phyloP scores from a whole-genome alignment of 78 protist species.

The Parvularia atlantis region DNA sequence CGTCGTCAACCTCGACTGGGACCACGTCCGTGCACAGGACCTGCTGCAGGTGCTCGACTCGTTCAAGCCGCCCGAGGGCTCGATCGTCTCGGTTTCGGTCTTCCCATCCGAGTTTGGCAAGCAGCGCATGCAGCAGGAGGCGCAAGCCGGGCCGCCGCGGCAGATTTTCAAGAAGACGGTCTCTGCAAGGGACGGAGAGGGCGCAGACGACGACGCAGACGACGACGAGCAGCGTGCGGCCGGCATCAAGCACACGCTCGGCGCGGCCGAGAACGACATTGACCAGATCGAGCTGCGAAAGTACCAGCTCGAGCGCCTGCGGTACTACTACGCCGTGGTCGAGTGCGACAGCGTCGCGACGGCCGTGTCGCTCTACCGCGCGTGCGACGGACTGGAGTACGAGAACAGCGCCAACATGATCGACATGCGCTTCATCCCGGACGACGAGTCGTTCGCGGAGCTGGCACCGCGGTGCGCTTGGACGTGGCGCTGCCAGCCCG shows the following conservation, averaged over 20 bases:
- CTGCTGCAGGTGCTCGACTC: conserved; percentile 31
- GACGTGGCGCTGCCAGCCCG: too few species aligned
- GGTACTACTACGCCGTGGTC: conserved; percentile 65
- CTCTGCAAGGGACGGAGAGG: neutral
- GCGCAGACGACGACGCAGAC: neutral
- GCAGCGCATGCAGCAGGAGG: conserved; percentile 17
- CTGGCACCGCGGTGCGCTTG: too few species aligned
- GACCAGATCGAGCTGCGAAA: neutral
- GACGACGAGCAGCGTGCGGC: neutral
- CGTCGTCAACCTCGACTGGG: neutral
- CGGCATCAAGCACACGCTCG: neutral
- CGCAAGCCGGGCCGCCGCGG: neutral
- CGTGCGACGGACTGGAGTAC: conserved; percentile 50
- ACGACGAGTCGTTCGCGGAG: neutral
- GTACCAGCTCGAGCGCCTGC: conserved; percentile 43
- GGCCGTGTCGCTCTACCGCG: conserved; percentile 41
- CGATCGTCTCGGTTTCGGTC: conserved; percentile 17
- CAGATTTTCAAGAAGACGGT: neutral
- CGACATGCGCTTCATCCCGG: conserved; percentile 53
- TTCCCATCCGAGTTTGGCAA: conserved; percentile 58
- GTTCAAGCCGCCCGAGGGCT: conserved; percentile 49
- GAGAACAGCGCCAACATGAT: conserved; percentile 42
- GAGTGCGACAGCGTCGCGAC: conserved; percentile 49
- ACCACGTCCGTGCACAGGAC: neutral
- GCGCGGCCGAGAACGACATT: neutral